phyloP scores from a whole-genome alignment of 2,329 filamentous ascomycete species.

The Aspergillus luchuensis region DNA sequence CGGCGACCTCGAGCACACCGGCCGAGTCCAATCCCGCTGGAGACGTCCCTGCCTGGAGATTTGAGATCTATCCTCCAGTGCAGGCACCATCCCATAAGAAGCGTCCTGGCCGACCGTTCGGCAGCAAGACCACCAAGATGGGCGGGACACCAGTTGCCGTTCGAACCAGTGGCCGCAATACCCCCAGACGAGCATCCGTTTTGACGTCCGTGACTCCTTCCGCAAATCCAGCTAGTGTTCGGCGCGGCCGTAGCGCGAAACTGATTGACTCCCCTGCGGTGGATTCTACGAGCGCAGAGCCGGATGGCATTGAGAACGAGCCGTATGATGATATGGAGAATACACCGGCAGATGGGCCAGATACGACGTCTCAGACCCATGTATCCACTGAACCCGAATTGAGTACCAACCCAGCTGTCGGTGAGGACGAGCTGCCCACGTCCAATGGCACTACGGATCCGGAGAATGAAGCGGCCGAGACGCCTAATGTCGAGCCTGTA shows the following conservation, averaged over 20 bases:
- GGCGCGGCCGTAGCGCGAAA: conserved; percentile 42
- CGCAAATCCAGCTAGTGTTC: conserved; percentile 28
- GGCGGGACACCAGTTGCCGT: conserved; percentile 36
- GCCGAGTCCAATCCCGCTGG: conserved; percentile 32
- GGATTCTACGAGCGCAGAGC: conserved; percentile 26
- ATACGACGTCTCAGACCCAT: conserved; percentile 5
- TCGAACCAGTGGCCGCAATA: conserved; percentile 40
- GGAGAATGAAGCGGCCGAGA: conserved; percentile 6
- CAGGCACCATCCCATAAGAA: conserved; percentile 39
- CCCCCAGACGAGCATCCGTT: conserved; percentile 37
- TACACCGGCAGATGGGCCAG: conserved; percentile 2
- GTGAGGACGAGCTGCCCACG: conserved; percentile 16
- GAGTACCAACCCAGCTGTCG: conserved; percentile 31
- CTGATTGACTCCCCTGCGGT: conserved; percentile 32
- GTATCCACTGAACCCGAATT: conserved; percentile 12
- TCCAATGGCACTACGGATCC: conserved; percentile 19
- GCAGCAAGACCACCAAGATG: conserved; percentile 31
- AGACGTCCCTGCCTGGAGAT: conserved; percentile 45
- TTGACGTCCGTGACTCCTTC: conserved; percentile 35
- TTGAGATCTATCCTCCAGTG: conserved; percentile 47
- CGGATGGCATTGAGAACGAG: conserved; percentile 29
- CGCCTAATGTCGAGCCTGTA: conserved; percentile 6
- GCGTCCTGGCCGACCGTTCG: conserved; percentile 43
- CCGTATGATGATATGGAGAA: conserved; percentile 15
- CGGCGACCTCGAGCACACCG: conserved; percentile 18